These are phyloP conservation scores for Stereum hirsutum DNA, from an alignment of 1,284 basidiomycete genomes.

Conservation along the genomic window DNA sequence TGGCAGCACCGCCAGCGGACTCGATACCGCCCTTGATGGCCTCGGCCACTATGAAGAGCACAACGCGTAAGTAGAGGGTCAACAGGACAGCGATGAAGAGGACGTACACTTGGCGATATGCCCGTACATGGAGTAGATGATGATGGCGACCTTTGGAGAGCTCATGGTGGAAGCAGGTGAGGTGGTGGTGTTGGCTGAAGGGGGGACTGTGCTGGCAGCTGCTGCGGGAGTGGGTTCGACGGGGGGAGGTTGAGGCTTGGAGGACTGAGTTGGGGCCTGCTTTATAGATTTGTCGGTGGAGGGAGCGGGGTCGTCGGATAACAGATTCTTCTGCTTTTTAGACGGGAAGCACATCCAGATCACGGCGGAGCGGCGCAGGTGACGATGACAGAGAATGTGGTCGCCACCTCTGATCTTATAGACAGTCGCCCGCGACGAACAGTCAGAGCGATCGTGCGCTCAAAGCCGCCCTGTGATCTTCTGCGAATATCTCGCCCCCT, in stretches of 20 bases:
- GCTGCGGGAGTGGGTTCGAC: background rate
- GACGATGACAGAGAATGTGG: too few relatives aligned
- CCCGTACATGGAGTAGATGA: constrained; percentile 80
- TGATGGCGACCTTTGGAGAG: constrained; percentile 62
- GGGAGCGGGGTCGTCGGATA: background rate
- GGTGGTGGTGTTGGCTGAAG: background rate
- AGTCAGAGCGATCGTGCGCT: too few relatives aligned
- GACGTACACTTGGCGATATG: constrained; percentile 65
- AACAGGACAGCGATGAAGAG: background rate
- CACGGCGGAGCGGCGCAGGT: too few relatives aligned
- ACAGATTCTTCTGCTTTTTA: background rate
- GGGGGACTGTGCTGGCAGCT: background rate
- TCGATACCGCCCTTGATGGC: constrained; percentile 66
- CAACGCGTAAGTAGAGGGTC: background rate
- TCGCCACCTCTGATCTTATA: too few relatives aligned
- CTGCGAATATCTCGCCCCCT: too few relatives aligned
- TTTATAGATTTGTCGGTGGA: background rate
- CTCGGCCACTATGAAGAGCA: constrained; percentile 60
- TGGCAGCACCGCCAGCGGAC: constrained; percentile 60
- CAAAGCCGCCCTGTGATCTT: too few relatives aligned
- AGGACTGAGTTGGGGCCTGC: background rate
- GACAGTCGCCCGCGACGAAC: too few relatives aligned
- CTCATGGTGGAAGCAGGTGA: constrained; percentile 15
- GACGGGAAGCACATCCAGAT: constrained; percentile 6
- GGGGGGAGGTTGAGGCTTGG: background rate